Percentiles rank a stretch among this genome's conserved stretches.
These are phyloP conservation scores for Pseudogymnoascus sp. DNA, from an alignment of 2,329 filamentous ascomycete species.

Conservation along the genomic window DNA sequence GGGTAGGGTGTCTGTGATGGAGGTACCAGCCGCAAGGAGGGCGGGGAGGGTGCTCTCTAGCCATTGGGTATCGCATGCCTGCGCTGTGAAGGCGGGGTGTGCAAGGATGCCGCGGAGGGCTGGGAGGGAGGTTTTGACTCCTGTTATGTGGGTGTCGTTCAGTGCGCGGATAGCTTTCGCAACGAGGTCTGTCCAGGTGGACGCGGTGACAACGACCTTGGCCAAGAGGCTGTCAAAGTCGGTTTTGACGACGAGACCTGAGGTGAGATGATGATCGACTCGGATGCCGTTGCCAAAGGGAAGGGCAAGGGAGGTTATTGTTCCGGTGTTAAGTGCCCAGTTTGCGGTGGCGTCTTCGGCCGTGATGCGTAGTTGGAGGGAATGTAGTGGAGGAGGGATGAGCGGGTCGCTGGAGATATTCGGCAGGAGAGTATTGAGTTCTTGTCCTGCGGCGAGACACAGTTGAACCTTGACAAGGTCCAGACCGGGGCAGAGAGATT, in stretches of 20 bases:
- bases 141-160: conserved; percentile 46
- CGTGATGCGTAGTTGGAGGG: conserved; percentile 39
- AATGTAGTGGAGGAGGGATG: conserved; percentile 28
- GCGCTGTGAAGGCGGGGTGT: conserved; percentile 41
- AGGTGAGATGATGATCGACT: conserved; percentile 37
- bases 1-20: conserved; percentile 29
- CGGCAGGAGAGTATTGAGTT: conserved; percentile 28
- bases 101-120: conserved; percentile 47
- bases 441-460: conserved; percentile 30
- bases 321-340: conserved; percentile 54
- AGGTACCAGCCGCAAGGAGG: conserved; percentile 29
- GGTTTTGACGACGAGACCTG: conserved; percentile 36
- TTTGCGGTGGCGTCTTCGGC: conserved; percentile 36
- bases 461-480: conserved; percentile 31
- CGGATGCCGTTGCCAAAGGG: conserved; percentile 49
- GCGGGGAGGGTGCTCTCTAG: conserved; percentile 41
- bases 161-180: conserved; percentile 48
- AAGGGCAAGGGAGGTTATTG: conserved; percentile 46
- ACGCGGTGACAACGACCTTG: conserved; percentile 40
- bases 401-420: conserved; percentile 28
- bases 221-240: conserved; percentile 42
- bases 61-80: conserved; percentile 50
- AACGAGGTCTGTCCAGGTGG: conserved; percentile 44
- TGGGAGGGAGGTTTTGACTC: conserved; percentile 51
- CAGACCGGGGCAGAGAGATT: conserved; percentile 32